Evolutionary conservation across 139 green algal species (phyloP), one percentile per base, ranked within the genome.

Genomic region (Gonium pectorale): DNA sequence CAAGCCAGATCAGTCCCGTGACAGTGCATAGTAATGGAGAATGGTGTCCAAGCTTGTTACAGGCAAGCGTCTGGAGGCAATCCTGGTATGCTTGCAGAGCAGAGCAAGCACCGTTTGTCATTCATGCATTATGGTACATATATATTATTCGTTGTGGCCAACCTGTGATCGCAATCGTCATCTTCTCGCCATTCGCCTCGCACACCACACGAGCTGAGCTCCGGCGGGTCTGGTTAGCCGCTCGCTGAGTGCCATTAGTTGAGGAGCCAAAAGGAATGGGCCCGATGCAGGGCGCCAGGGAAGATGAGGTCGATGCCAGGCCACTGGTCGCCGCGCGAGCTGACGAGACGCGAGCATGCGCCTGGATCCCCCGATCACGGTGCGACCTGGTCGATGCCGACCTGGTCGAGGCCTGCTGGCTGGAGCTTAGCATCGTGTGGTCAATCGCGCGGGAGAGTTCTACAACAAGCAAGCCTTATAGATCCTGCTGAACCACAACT

Each of bases 81-180:
- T n/a, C 19, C 56, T 9, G 6, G 17, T 22, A 64, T 9, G 22
- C 56, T 35, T 3, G 5, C 60, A 60, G n/a, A 43, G 6, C 43
- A 64, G 19, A 21, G 21, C 15, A 43, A 66, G n/a, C 5, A 60
- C 33, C 2, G 37, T 29, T 46, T 2, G 40, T 8, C 41, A 75
- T 11, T 13, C 41, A 27, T 9, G 40, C 40, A 15, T n/a, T 64
- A n/a, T 35, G 40, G 19, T 26, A 4, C 22, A 33, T 26, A 37
- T 56, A 22, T 6, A 6, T 6, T 29, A 8, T 2, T 37, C n/a
- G 27, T 52, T 43, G 35, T 82, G 21, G 29, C n/a, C n/a, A n/a
- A 91, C 89, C 89, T 26, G 89, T 92, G 27, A 92, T 86, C 2
- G 89, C 83, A 3, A 92, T 64, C 5, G 89, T 92, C 82, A 91